Evolutionary conservation across 73 alveolate species (phyloP).

Genomic region (Tetrahymena malaccensis): DNA sequence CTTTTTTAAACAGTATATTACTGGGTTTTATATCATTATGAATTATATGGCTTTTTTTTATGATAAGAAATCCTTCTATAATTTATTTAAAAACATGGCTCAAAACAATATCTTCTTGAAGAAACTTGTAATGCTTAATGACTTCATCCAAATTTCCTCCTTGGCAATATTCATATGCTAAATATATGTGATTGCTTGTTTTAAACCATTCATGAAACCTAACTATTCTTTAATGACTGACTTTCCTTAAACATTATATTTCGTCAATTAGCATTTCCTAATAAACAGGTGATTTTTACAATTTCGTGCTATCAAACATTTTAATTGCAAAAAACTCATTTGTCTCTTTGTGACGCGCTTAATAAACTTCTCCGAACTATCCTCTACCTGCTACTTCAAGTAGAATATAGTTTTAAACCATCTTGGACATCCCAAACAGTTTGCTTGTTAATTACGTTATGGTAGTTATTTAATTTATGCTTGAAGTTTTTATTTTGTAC

Average conservation of each 20-base stretch:
- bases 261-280: conserved; percentile 33
- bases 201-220: conserved; percentile 12
- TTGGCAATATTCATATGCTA: conserved; percentile 21
- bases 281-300: neutral
- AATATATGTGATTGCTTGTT: conserved; percentile 14
- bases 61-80: conserved; percentile 3
- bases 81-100: conserved; percentile 4
- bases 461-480: neutral
- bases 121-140: neutral
- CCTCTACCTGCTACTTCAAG: conserved; percentile 25
- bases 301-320: neutral
- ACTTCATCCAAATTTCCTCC: conserved; percentile 42
- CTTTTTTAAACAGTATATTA: neutral
- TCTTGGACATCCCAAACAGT: neutral
- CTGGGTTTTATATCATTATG: conserved; percentile 33
- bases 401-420: conserved; percentile 12
- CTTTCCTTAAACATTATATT: conserved; percentile 17
- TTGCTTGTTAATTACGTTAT: neutral
- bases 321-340: conserved; percentile 14
- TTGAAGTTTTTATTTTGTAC: neutral
- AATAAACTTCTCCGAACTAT: conserved; percentile 28
- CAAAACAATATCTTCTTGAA: conserved; percentile 5
- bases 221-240: conserved; percentile 8
- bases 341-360: conserved; percentile 8
- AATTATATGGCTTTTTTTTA: conserved; percentile 8